Conservation (phyloP, 2,329 filamentous ascomycete genomes). For the Trichoderma arundinaceum region DNA sequence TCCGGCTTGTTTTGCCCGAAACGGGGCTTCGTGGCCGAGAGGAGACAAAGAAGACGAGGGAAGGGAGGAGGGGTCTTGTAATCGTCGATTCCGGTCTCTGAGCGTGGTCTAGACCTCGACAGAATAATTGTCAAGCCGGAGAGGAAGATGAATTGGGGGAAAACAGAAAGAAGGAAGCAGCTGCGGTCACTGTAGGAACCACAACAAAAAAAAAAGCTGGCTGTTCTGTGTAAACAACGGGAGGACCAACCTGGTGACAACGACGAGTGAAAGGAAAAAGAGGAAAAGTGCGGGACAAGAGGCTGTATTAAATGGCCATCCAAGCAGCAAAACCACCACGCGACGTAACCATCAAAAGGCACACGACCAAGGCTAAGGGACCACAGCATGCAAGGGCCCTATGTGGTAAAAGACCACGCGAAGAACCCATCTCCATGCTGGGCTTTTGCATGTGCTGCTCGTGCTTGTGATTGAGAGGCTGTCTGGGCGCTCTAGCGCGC, state of each 20-base stretch:
- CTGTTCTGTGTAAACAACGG: background rate
- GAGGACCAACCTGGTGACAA: constrained; percentile 20
- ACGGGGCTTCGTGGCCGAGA: background rate
- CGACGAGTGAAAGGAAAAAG: background rate
- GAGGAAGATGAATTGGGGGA: background rate
- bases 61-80: background rate
- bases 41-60: background rate
- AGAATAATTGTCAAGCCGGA: background rate
- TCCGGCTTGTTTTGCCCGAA: constrained; percentile 9
- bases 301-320: constrained; percentile 20
- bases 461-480: constrained; percentile 23
- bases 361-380: constrained; percentile 31
- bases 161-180: background rate
- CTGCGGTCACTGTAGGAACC: constrained; percentile 7
- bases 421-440: constrained; percentile 29
- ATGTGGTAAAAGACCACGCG: constrained; percentile 31
- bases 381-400: constrained; percentile 22
- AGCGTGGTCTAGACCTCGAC: background rate
- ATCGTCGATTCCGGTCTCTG: constrained; percentile 13
- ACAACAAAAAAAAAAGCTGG: constrained; percentile 3
- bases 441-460: constrained; percentile 21
- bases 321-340: constrained; percentile 5
- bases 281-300: constrained; percentile 5
- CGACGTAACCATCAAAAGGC: constrained; percentile 25
- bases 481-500: constrained; percentile 5